phyloP scores from a whole-genome alignment of 768 basidiomycete species.

The Sarcomyxa edulis region DNA sequence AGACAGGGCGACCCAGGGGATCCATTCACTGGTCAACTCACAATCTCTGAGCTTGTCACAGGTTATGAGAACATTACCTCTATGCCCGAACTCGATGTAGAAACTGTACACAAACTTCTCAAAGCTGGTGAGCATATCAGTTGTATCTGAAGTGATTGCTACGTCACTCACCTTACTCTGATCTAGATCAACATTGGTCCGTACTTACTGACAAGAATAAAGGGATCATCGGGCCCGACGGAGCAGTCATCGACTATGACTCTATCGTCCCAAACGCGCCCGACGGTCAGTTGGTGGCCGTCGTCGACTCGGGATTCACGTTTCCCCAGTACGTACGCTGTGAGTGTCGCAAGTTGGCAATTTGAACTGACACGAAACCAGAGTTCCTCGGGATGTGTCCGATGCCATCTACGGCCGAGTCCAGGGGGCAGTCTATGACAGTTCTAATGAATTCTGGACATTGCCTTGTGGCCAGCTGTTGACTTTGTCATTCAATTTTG shows the following conservation, averaged over 20 bases:
- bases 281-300: conserved; percentile 57
- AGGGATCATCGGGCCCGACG: conserved; percentile 77
- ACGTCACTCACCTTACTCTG: conserved; percentile 4
- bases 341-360: conserved; percentile 10
- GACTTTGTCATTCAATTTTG: conserved; percentile 68
- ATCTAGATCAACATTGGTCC: conserved; percentile 76
- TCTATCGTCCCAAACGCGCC: conserved; percentile 68
- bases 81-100: conserved; percentile 62
- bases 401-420: conserved; percentile 82
- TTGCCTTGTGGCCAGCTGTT: conserved; percentile 72
- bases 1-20: conserved; percentile 52
- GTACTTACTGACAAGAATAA: conserved; percentile 51
- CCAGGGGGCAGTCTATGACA: conserved; percentile 63
- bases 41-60: conserved; percentile 59
- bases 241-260: conserved; percentile 48
- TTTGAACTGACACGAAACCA: conserved; percentile 3
- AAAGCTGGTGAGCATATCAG: conserved; percentile 40
- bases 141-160: background rate
- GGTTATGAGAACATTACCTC: conserved; percentile 55
- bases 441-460: conserved; percentile 54
- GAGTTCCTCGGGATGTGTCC: conserved; percentile 53
- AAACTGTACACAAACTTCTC: conserved; percentile 55
- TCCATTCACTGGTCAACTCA: conserved; percentile 56
- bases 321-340: conserved; percentile 20
- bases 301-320: conserved; percentile 72